Evolutionary conservation across 75 land plant species (phyloP).

Genomic region (Cryptomeria japonica): DNA sequence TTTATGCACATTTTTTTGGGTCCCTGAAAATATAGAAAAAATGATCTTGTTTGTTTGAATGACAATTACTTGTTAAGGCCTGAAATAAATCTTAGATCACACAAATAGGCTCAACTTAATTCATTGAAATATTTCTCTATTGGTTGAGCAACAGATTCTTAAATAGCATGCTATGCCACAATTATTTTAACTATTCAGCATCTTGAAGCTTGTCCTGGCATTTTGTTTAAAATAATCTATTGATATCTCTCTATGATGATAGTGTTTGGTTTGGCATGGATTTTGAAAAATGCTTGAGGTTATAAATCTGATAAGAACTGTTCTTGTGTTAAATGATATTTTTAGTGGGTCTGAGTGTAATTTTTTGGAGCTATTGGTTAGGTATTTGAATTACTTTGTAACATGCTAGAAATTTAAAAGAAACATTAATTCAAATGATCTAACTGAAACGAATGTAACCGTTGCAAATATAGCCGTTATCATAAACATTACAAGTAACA

Average conservation of each 20-base stretch:
- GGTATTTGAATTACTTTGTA: background rate
- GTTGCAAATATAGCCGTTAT: no score
- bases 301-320: background rate
- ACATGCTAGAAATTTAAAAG: no score
- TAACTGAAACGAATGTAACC: no score
- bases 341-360: background rate
- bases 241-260: background rate
- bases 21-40: background rate
- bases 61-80: background rate
- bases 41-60: background rate
- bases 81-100: background rate
- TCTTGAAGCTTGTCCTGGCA: background rate
- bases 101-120: background rate
- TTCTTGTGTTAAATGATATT: background rate
- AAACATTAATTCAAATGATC: no score
- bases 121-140: background rate
- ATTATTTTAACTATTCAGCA: background rate
- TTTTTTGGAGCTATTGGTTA: background rate
- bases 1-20: background rate
- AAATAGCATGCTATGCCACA: background rate
- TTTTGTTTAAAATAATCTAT: background rate
- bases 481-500: no score
- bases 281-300: background rate
- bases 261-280: background rate
- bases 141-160: background rate